Percentiles rank a stretch among this genome's conserved stretches.
These are phyloP conservation scores for Xylaria palmicola DNA, from an alignment of 495 filamentous ascomycete genomes.

Conservation along the genomic window DNA sequence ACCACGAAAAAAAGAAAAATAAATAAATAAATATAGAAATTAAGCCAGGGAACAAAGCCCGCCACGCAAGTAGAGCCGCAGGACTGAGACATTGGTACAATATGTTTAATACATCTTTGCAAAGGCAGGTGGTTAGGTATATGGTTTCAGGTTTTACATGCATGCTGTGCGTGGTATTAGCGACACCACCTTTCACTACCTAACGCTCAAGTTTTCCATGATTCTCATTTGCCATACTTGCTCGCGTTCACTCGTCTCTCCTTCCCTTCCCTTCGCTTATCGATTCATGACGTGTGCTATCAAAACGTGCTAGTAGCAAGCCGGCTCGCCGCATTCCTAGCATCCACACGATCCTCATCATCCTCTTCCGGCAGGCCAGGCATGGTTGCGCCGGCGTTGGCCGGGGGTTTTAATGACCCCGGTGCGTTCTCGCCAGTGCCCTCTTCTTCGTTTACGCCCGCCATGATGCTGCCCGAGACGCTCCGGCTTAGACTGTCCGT, in stretches of 20 bases:
- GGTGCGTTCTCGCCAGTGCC: conserved; percentile 46
- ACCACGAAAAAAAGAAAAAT: background rate
- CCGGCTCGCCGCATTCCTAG: conserved; percentile 88
- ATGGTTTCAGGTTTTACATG: conserved; percentile 4
- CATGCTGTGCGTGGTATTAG: conserved; percentile 1
- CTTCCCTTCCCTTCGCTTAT: background rate
- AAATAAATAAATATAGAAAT: background rate
- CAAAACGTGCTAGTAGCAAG: conserved; percentile 92
- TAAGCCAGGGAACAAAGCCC: background rate
- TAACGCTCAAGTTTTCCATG: background rate
- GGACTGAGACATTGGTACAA: background rate
- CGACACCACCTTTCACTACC: background rate
- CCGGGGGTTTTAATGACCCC: conserved; percentile 31
- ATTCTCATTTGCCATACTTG: conserved; percentile 5
- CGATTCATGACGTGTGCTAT: conserved; percentile 7
- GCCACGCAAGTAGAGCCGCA: background rate
- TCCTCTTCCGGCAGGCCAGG: conserved; percentile 75
- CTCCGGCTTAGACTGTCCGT: conserved; percentile 73
- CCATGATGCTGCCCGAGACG: conserved; percentile 67
- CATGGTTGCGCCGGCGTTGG: conserved; percentile 55
- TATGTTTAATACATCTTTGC: conserved; percentile 6
- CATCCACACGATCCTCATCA: conserved; percentile 92
- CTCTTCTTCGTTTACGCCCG: conserved; percentile 42
- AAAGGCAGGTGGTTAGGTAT: background rate
- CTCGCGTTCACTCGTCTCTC: conserved; percentile 6